These are phyloP conservation scores for Diacronema lutheri DNA, from an alignment of 78 protist genomes.

Conservation along the genomic window DNA sequence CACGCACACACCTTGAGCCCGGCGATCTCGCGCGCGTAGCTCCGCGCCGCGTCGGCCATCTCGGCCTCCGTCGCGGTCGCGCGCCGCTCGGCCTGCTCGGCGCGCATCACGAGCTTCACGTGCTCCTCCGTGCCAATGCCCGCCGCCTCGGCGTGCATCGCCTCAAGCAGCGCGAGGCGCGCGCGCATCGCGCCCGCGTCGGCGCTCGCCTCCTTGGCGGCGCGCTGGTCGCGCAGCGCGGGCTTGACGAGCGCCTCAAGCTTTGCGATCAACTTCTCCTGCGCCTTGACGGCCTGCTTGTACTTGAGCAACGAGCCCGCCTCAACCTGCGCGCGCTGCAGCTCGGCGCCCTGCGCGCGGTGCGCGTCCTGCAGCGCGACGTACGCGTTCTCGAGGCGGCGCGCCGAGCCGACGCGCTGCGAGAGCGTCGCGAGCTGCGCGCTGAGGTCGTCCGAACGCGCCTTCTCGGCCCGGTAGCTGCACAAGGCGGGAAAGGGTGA, in stretches of 20 bases:
- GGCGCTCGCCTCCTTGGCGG: background rate
- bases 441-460: background rate
- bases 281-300: background rate
- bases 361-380: background rate
- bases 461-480: background rate
- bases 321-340: background rate
- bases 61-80: background rate
- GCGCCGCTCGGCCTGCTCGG: slow-evolving; percentile 10
- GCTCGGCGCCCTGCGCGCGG: background rate
- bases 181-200: background rate
- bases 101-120: background rate
- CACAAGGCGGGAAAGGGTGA: too few species aligned
- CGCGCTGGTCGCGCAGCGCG: background rate
- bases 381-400: background rate
- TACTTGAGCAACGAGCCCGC: background rate
- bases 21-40: background rate
- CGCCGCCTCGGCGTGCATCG: too few species aligned
- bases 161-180: background rate
- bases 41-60: background rate
- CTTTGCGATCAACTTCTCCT: background rate
- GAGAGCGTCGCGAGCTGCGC: background rate
- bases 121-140: background rate
- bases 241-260: background rate
- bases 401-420: background rate
- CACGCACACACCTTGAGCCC: slow-evolving; percentile 7